Evolutionary conservation across 2,329 filamentous ascomycete species (phyloP), one percentile per base, ranked within the genome.

Genomic region (Phyllosticta capitalensis): DNA sequence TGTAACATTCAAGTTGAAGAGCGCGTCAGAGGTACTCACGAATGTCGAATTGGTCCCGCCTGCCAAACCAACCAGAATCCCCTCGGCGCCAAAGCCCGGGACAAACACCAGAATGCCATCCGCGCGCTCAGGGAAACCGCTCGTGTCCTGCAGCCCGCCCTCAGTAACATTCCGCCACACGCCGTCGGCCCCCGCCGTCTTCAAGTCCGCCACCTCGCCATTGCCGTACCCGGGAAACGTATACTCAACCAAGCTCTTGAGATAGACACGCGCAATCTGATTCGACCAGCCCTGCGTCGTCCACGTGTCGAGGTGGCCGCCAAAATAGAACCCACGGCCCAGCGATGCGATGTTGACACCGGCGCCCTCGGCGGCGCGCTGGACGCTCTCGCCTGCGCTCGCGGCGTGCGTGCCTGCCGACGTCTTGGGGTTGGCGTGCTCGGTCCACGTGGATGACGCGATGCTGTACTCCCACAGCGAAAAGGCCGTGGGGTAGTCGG

Each of bases 281-380:
- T 81, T 80, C n/a, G 84, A 84, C 88, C 88, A 91, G 12, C 84
- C 87, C 63, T 78, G 70, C 1, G 82, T 84, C 0, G 81, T 84
- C 61, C 81, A 80, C 24, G 75, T 78, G 68, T 92, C 88, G 5
- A 89, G 74, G 70, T 91, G 88, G 0, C 88, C 88, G 24, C 87
- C 88, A 71, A 92, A 92, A 69, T 90, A 92, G 78, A 84, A 92
- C 30, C 86, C 89, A 53, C 86, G 74, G 0, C 87, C 87, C 0
- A 90, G 73, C 58, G 85, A 82, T 0, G 86, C 83, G 0, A 91
- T 83, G 26, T 83, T 87, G 14, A 89, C 72, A 0, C 87, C 87
- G 10, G 88, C 86, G 6, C 88, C 88, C 69, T 92, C 88, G 1
- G 87, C 87, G 1, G 87, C 81, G 52, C 88, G 78, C 67, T 90